phyloP scores from a whole-genome alignment of 345 rosid genomes.

The Gossypium arboreum region DNA sequence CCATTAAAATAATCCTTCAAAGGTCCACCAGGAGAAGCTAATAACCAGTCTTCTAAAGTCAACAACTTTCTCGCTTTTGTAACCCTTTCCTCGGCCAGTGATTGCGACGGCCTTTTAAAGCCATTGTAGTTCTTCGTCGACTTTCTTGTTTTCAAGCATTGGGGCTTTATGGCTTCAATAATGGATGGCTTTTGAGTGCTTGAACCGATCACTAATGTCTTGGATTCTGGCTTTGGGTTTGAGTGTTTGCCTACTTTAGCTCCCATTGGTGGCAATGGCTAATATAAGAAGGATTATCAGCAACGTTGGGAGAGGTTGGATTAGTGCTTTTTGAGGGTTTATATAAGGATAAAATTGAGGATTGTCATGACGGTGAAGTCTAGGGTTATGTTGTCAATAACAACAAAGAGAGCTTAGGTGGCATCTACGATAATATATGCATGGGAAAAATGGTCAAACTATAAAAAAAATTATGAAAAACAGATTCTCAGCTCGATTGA shows the following conservation, averaged over 20 bases:
- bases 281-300: not conserved
- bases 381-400: not conserved
- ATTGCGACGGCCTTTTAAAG: not conserved
- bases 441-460: no score
- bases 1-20: conserved; percentile 14
- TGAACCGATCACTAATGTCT: not conserved
- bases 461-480: no score
- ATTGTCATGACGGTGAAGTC: not conserved
- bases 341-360: not conserved
- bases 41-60: conserved; percentile 38
- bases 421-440: not conserved
- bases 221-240: not conserved
- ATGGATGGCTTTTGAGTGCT: not conserved
- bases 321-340: not conserved
- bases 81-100: not conserved
- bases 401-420: not conserved
- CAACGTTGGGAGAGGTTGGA: not conserved
- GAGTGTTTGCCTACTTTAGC: conserved; percentile 16
- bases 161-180: conserved; percentile 21
- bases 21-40: conserved; percentile 29
- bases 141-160: conserved; percentile 12
- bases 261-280: conserved; percentile 16
- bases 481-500: no score
- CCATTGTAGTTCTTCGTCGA: conserved; percentile 14
- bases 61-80: not conserved